Evolutionary conservation across 257 asterid genomes (phyloP), one percentile per base, ranked within the genome.

Genomic region (Solanum raphanifolium): DNA sequence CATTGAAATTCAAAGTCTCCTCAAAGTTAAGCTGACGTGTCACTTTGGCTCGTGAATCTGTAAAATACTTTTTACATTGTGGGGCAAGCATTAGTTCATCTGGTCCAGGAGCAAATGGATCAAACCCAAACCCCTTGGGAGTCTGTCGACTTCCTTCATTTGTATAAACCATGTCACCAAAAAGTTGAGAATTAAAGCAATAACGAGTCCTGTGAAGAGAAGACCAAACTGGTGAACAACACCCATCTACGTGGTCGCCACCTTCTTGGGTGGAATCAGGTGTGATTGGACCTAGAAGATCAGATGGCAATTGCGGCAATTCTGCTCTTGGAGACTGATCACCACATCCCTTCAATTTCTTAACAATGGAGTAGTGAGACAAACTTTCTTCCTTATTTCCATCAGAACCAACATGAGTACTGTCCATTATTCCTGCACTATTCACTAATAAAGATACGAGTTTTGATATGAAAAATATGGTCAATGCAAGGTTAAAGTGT

Each of bases 51-150:
- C 85, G 68, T 3, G 91, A 87, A 46, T 90, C 93, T 55, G 89
- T 85, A n/a, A 12, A 25, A 36, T 82, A 86, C 82, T 92, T 92
- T 84, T 41, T 73, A 36, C 85, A 83, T 35, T 81, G 89, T 79
- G 96, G 94, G 85, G 95, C 94, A 43, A 89, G 92, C 90, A 91
- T 52, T 39, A 92, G 88, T 65, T 76, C 88, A 46, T 89, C 91
- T n/a, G 91, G 89, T 13, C 89, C 94, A 7, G 94, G 94, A 78
- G 95, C 94, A 90, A 94, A 93, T 10, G 94, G 92, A 87, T 94
- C 94, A 86, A 91, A 93, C 16, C 90, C 86, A 13, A 66, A 32
- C 39, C 83, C 91, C 87, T 88, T 88, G 0, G 95, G 95, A 75
- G 96, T 93, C 34, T 71, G 84, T 9, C 71, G 87, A 75, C 31